A percentile compares a stretch with the other conserved stretches of the same genome.
phyloP scores from a whole-genome alignment of 306 rosid genomes.

The Cucurbita ficifolia region DNA sequence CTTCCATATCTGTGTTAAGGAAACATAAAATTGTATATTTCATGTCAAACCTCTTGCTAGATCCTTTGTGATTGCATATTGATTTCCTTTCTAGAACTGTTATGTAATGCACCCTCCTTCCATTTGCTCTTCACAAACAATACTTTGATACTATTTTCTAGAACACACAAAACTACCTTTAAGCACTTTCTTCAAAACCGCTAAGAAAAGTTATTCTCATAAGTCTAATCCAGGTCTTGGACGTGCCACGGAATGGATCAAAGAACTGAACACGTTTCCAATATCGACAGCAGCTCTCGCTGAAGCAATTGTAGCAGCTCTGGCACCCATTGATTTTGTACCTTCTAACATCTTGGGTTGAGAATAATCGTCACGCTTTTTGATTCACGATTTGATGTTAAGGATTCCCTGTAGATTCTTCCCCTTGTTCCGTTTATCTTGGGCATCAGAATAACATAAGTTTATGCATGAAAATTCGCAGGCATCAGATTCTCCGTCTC shows the following conservation, averaged over 20 bases:
- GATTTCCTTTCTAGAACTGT: constrained; percentile 1
- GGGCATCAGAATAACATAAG: background rate
- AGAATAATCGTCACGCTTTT: too few species aligned
- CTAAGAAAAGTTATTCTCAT: background rate
- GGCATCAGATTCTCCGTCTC: background rate
- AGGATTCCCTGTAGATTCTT: too few species aligned
- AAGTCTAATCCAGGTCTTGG: too few species aligned
- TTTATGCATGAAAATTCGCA: background rate
- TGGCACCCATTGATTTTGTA: too few species aligned
- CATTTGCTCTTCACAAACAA: background rate
- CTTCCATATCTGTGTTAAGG: background rate
- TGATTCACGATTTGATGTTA: too few species aligned
- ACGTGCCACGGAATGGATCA: too few species aligned
- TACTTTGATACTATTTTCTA: background rate
- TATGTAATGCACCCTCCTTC: background rate
- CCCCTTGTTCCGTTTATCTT: too few species aligned
- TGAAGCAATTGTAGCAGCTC: too few species aligned
- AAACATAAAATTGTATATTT: constrained; percentile 13
- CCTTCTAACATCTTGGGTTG: too few species aligned
- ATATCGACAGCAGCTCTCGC: too few species aligned
- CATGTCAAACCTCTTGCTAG: constrained; percentile 4
- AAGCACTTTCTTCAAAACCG: background rate
- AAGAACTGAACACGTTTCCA: too few species aligned
- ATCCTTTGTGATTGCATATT: background rate
- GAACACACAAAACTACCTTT: background rate